Evolutionary conservation across 352 stramenopile species (phyloP).

Genomic region (Pythium rhizo-oryzae): DNA sequence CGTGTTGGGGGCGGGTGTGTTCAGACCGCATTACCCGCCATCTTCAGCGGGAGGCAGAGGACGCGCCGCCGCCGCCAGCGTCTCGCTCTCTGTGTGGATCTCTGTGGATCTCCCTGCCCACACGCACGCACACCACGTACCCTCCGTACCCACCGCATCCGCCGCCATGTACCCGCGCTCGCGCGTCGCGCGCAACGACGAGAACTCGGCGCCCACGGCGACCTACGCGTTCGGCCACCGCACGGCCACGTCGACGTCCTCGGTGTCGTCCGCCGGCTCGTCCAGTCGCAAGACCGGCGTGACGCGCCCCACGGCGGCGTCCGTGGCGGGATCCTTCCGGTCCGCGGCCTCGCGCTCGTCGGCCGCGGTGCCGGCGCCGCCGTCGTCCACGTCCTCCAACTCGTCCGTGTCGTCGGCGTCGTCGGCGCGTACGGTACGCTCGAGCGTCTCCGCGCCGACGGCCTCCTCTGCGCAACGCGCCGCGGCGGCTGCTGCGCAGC

Average conservation of each 20-base stretch:
- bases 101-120: too few species aligned
- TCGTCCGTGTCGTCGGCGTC: conserved; percentile 9
- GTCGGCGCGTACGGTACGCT: neutral
- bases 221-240: conserved; percentile 14
- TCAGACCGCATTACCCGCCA: neutral
- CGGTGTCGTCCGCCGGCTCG: neutral
- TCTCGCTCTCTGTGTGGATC: conserved; percentile 1
- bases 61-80: neutral
- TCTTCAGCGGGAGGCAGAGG: conserved; percentile 1
- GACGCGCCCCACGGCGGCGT: conserved; percentile 2
- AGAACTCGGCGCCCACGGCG: conserved; percentile 22
- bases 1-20: neutral
- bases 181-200: conserved; percentile 24
- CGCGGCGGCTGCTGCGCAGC: conserved; percentile 1
- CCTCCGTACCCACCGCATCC: neutral
- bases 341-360: neutral
- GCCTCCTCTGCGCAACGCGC: conserved; percentile 1
- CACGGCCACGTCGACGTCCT: neutral
- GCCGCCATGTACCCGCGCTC: conserved; percentile 21
- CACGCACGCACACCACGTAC: neutral
- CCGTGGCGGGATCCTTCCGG: neutral
- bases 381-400: conserved; percentile 11
- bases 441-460: neutral
- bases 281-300: conserved; percentile 9
- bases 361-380: neutral